Base-by-base conservation (phyloP, 768 basidiomycete species). In the Russula olivacea region DNA sequence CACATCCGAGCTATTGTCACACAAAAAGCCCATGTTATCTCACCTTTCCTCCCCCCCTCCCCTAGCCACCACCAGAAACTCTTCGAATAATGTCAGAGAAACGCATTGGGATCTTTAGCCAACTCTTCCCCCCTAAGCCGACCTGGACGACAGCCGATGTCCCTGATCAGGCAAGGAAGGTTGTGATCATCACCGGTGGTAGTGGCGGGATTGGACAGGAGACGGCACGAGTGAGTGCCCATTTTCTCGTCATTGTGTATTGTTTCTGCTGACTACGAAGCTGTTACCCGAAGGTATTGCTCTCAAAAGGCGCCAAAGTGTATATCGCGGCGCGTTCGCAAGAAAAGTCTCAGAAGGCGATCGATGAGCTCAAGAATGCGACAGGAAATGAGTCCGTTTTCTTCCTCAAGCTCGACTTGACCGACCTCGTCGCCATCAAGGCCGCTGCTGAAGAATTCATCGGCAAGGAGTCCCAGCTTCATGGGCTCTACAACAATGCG, bases 381-480 rank as follows among this genome's bases (percentile, higher is more conserved):
- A 72, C 71, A 3, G 64, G 61, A 34, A 68, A 66, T 2, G 58
- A 53, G 15, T 38, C 50, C 38, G 32, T 64, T 14, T 55, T 53
- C 56, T 66, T 72, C 65, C 68, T 80, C 12, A 66, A 68, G 36
- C 71, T 79, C n/a, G 77, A 81, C 56, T 71, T 79, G 15, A 72
- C 74, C 9, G 67, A 78, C 61, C 66, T 80, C 25, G 63, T 64
- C 47, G 54, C 68, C 5, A 66, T 79, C 50, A 75, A 74, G 49
- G 51, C 66, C 0, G 74, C 77, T 21, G 78, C 74, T 1, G 70
- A 75, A 55, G 71, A 71, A 38, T 79, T 75, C 51, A 72, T 67
- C n/a, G 62, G 72, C 28, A 66, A 68, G 36, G 67, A 68, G 45
- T 34, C 61, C n/a, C 48, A 65, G 57, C 61, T 68, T 36, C 72